Base-by-base conservation (phyloP, 2,329 filamentous ascomycete species). In the Stachybotrys echinatus region DNA sequence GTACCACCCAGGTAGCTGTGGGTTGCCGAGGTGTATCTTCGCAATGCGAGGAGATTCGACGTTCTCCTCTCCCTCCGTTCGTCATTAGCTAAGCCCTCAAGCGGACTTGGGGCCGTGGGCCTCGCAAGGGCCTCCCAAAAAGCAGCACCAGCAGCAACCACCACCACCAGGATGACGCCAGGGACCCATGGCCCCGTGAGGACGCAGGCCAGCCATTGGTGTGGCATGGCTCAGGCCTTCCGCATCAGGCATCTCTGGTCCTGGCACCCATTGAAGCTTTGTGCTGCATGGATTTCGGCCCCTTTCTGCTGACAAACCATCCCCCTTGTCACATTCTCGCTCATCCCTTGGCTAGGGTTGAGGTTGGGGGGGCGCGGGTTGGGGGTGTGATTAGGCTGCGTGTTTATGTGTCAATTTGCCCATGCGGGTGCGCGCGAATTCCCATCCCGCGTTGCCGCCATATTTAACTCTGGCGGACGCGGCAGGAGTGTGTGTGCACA, bases 261-360 rank as follows among this genome's bases (percentile, higher is more conserved):
- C 27, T 10, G 27, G 27, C 10, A 8, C 27, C 27, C 27, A 34
- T 14, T 34, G 2, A 8, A 8, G 10, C 27, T 5, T 14, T 34
- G 27, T 34, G 10, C 27, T 5, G 10, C 14, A 14, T 34, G 27
- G 27, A 34, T 14, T 3, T 34, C 27, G 27, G 27, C 27, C 27
- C 27, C 27, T 34, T 34, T 34, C 5, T 34, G 27, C 44, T 46
- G 23, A 46, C 44, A 46, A 46, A 46, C 44, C 44, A 46, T 17
- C 6, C 12, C 12, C 14, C 21, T 23, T 20, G 20, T 7, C 21
- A 42, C 39, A n/a, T n/a, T n/a, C n/a, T n/a, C n/a, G n/a, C n/a
- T n/a, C n/a, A n/a, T n/a, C n/a, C n/a, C n/a, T n/a, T n/a, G n/a
- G n/a, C n/a, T n/a, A n/a, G n/a, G n/a, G n/a, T n/a, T n/a, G n/a